Evolutionary conservation across 2,329 filamentous ascomycete genomes (phyloP), one percentile per base, ranked within the genome.

Genomic region (Laburnicola sp.): DNA sequence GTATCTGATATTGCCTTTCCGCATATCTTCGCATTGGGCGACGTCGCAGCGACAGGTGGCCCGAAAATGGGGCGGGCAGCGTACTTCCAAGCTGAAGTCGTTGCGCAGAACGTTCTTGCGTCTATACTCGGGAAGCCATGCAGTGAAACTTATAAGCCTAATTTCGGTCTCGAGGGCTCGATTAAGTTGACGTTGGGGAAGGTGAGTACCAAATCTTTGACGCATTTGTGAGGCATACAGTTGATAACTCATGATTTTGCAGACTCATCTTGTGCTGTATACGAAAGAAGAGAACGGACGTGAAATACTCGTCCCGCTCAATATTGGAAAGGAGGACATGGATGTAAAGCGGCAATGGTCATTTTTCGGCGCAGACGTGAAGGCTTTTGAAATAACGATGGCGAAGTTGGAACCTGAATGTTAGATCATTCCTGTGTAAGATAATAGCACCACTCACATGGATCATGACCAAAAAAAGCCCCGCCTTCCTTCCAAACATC

Each of bases 11-110:
- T 75, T 2, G 51, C 55, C 0, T 72, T 79, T 6, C 74, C 77
- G 1, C 78, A 83, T 53, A 74, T 87, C 2, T 88, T 84, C 58
- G 81, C 80, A 1, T 79, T 83, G n/a, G 86, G 86, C 16, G 85
- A 88, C 55, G 82, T 88, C 3, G 79, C 83, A 3, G 80, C 82
- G 25, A 68, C 68, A 4, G 78, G 77, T 1, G 75, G 76, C 0
- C 79, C 79, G 4, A 85, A 85, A 62, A 72, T 68, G 36, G 82
- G 79, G 0, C 75, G 83, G 7, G 78, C 82, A 0, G 82, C 81
- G 0, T 74, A 75, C 38, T 72, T 75, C 8, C 85, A 87, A 60
- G 81, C 79, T 2, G 71, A 74, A 27, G 60, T 82, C 3, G 82
- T 78, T 0, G 77, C 77, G 1, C 75, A 78, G 34, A 87, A 87